These are phyloP conservation scores for Xylaria sp. DNA, from an alignment of 495 filamentous ascomycete genomes.

Conservation along the genomic window DNA sequence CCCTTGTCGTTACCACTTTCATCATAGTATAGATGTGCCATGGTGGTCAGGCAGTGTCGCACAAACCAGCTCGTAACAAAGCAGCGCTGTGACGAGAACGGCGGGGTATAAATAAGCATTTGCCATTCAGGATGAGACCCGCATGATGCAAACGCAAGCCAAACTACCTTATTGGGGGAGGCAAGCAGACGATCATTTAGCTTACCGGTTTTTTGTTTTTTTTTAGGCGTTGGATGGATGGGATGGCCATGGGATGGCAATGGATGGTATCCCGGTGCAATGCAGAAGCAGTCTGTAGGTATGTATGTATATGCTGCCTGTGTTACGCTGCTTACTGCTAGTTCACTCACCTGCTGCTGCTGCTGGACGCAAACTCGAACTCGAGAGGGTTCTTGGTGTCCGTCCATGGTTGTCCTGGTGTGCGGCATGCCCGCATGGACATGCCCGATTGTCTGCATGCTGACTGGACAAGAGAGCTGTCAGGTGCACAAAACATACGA, in stretches of 20 bases:
- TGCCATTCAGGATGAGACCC: constrained; percentile 14
- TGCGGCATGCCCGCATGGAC: constrained; percentile 22
- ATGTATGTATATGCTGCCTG: neutral
- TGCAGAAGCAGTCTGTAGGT: too few species aligned
- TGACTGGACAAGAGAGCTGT: neutral
- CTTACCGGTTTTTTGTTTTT: constrained; percentile 15
- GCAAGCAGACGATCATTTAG: constrained; percentile 4
- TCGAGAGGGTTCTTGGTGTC: neutral
- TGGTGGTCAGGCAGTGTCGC: neutral
- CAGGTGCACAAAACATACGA: constrained; percentile 21
- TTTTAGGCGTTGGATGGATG: neutral
- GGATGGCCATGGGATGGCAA: too few species aligned
- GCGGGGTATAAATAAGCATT: constrained; percentile 21
- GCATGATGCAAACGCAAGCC: constrained; percentile 25
- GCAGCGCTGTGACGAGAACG: constrained; percentile 7
- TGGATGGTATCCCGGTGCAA: constrained; percentile 4
- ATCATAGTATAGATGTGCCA: neutral
- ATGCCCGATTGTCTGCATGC: constrained; percentile 11
- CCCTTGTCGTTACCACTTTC: neutral
- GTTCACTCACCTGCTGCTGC: neutral
- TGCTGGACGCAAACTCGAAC: neutral
- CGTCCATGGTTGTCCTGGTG: too few species aligned
- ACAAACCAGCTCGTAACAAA: neutral
- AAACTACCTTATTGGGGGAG: constrained; percentile 8
- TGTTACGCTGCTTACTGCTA: neutral